Base-by-base conservation (phyloP, 176 grass and related monocot genomes). In the Saccharum spontaneum region DNA sequence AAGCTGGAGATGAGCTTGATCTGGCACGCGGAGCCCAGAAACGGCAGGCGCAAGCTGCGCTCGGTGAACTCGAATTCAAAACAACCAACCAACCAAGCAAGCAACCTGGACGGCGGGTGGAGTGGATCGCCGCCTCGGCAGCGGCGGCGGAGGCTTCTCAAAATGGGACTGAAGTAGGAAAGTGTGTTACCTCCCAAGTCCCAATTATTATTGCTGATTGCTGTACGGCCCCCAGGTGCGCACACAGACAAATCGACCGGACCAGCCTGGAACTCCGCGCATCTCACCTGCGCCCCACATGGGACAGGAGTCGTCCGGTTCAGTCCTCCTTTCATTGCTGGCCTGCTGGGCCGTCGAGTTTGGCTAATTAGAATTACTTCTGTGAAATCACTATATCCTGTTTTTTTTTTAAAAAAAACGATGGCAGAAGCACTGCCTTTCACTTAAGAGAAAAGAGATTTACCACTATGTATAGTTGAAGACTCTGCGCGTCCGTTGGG, bases 131-230 rank as follows among this genome's bases (percentile, higher is more conserved):
- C 36, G 46, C 63, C 74, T 77, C 74, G 73, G 49, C 75, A 10
- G 37, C 83, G 83, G 83, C 75, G 75, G 76, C 6, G 37, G 37
- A 67, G 67, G 17, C 34, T 39, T 69, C 15, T n/a, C 20, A 13
- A 59, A 34, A n/a, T 18, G 69, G 23, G 16, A 57, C 10, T 14
- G 10, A 13, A 17, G 4, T 64, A 64, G 61, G 61, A 5, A 13
- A 30, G 10, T 28, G 33, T 28, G 28, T 28, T 28, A 28, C 28
- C 28, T 28, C 6, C 18, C 48, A 13, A 48, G 3, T 33, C 12
- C 50, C 50, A 17, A 23, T n/a, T 59, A 10, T n/a, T n/a, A 41
- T 71, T n/a, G 22, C 55, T 59, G 55, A 72, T 72, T 44, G 10
- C 10, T 41, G 67, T 70, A 44, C 10, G 9, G 41, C 41, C 36